A percentile compares a stretch with the other conserved stretches of the same genome.
Conservation (phyloP, 2,329 filamentous ascomycete species). For the Aspergillus novofumigatus region DNA sequence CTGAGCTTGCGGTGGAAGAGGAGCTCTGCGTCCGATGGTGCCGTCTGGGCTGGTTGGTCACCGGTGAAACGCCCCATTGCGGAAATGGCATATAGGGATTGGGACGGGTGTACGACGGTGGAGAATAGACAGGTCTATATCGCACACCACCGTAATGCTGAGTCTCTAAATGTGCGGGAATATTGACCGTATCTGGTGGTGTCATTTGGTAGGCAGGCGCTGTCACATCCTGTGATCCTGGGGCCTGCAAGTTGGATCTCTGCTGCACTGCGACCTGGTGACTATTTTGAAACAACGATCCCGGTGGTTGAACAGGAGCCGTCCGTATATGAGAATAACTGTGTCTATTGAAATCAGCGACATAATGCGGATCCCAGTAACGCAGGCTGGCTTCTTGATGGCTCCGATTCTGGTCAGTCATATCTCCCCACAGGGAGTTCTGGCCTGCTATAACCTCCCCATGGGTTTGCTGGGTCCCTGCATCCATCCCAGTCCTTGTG, state of each 20-base stretch:
- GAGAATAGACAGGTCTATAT: background rate
- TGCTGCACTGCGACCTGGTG: slow-evolving; percentile 1
- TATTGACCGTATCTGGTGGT: background rate
- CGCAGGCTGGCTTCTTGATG: background rate
- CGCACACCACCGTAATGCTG: background rate
- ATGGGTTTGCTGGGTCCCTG: background rate
- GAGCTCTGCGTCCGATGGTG: slow-evolving; percentile 8
- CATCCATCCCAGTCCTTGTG: background rate
- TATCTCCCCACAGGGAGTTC: background rate
- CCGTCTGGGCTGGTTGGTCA: slow-evolving; percentile 9
- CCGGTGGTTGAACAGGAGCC: background rate
- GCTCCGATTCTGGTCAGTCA: background rate
- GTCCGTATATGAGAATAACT: background rate
- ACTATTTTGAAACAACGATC: background rate
- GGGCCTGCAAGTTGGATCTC: background rate
- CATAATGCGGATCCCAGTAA: background rate
- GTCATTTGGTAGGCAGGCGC: slow-evolving; percentile 1
- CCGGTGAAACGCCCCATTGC: slow-evolving; percentile 4
- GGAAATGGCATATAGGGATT: slow-evolving; percentile 5
- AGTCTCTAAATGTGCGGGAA: background rate
- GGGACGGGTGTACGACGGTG: background rate
- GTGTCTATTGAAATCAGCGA: background rate
- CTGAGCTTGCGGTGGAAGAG: background rate
- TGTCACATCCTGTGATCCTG: background rate
- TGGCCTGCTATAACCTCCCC: background rate